phyloP scores from a whole-genome alignment of 2,329 filamentous ascomycete genomes.

The Fusarium protoensiforme region DNA sequence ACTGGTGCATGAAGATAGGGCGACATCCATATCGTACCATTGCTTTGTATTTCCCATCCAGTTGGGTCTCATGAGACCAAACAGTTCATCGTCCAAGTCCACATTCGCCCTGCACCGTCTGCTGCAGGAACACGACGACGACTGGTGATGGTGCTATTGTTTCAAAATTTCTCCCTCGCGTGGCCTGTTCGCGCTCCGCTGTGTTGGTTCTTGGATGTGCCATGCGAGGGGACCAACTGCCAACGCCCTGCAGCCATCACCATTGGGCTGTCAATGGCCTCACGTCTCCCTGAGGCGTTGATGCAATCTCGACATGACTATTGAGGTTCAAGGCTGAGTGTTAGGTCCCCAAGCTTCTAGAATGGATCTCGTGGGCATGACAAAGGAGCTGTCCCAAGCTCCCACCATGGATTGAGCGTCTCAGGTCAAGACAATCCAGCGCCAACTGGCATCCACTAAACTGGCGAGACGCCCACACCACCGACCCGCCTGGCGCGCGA shows the following conservation, averaged over 20 bases:
- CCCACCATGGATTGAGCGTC: slow-evolving; percentile 7
- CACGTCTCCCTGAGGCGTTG: slow-evolving; percentile 3
- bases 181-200: background rate
- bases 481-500: slow-evolving; percentile 5
- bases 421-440: slow-evolving; percentile 16
- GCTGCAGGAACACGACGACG: background rate
- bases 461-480: slow-evolving; percentile 21
- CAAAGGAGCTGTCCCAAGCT: slow-evolving; percentile 9
- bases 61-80: background rate
- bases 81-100: background rate
- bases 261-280: slow-evolving; percentile 8
- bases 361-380: slow-evolving; percentile 5
- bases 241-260: background rate
- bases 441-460: slow-evolving; percentile 15
- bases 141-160: background rate
- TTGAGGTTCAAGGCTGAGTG: background rate
- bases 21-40: slow-evolving; percentile 41
- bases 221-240: background rate
- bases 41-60: background rate
- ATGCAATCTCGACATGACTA: background rate
- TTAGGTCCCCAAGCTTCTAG: slow-evolving; percentile 7
- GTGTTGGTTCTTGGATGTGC: background rate
- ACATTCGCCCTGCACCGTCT: background rate
- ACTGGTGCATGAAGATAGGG: slow-evolving; percentile 67
- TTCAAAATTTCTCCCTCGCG: background rate